These are phyloP conservation scores for Phytophthora boehmeriae DNA, from an alignment of 352 stramenopile species.

Conservation along the genomic window DNA sequence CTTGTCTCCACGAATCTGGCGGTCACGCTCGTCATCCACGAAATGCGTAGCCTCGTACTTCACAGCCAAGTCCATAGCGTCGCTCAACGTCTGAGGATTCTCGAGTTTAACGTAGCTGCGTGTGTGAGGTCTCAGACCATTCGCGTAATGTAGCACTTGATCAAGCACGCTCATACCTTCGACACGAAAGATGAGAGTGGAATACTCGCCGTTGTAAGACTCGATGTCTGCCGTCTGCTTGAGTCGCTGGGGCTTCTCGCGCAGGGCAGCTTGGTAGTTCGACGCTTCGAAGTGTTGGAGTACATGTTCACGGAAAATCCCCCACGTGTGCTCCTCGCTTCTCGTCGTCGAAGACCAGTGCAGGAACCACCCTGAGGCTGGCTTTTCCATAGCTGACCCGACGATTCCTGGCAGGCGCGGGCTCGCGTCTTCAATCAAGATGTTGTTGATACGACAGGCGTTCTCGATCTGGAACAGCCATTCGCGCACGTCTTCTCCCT, in stretches of 20 bases:
- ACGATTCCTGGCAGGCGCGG: background rate
- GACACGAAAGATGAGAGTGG: background rate
- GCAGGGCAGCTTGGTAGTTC: background rate
- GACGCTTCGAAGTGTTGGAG: too few relatives aligned
- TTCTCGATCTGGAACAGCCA: too few relatives aligned
- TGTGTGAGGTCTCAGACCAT: background rate
- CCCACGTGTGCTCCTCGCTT: too few relatives aligned
- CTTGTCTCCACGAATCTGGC: background rate
- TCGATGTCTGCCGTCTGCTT: background rate
- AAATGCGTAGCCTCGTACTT: background rate
- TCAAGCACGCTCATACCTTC: background rate
- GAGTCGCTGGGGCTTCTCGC: background rate
- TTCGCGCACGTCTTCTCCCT: conserved; percentile 8
- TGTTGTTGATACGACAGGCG: background rate
- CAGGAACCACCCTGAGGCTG: too few relatives aligned
- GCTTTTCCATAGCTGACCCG: too few relatives aligned
- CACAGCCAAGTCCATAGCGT: background rate
- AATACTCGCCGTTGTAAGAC: background rate
- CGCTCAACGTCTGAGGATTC: background rate
- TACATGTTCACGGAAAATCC: too few relatives aligned
- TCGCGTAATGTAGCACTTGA: background rate
- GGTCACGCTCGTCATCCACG: background rate
- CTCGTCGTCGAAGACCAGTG: too few relatives aligned
- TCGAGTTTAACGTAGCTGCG: background rate
- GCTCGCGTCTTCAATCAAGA: background rate